Base-by-base conservation (phyloP, 768 basidiomycete species). In the Gloeophyllum trabeum region DNA sequence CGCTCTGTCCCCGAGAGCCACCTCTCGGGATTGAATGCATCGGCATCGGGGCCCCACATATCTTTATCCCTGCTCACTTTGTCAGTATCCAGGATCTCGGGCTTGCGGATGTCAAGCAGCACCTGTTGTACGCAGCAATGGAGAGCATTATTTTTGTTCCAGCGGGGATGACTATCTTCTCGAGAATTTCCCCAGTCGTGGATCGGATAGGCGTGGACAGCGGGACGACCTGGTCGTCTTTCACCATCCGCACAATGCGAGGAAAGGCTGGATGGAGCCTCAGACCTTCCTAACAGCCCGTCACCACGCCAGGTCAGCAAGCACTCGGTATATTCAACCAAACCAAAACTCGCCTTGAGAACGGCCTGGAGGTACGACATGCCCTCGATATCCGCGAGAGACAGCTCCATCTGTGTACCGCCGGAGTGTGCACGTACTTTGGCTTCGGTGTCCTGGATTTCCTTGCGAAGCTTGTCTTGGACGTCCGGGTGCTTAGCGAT, bases 81-180 rank as follows among this genome's bases (percentile, higher is more conserved):
- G n/a, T n/a, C n/a, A 13, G 59, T 48, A 14, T 51, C 45, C 13
- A 46, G 47, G 14, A 57, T 26, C 24, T 55, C 57, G 28, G 24
- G 39, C n/a, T 19, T 5, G 26, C 30, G n/a, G 16, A 28, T 19
- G 14, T 5, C 14, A 10, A 14, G 2, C n/a, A 22, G 14, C 13
- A 62, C 64, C 61, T 48, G 42, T 61, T 57, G 45, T 65, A 64
- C 2, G 50, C 52, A 40, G 53, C 52, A 40, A 59, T 46, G 2
- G 55, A 54, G 16, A 54, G 24, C n/a, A 44, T 26, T 16, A 58
- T 45, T 20, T 22, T 40, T 30, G 54, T 54, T 24, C 56, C 59
- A 35, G 55, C 52, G 21, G 45, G 43, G n/a, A 62, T 43, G 0
- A 54, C 59, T 28, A 63, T 51, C 40, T 48, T 51, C 13, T 36